Evolutionary conservation across 225 moss, liverwort and hornwort genomes (phyloP), one percentile per base, ranked within the genome.

Genomic region (Marchantia polymorpha): DNA sequence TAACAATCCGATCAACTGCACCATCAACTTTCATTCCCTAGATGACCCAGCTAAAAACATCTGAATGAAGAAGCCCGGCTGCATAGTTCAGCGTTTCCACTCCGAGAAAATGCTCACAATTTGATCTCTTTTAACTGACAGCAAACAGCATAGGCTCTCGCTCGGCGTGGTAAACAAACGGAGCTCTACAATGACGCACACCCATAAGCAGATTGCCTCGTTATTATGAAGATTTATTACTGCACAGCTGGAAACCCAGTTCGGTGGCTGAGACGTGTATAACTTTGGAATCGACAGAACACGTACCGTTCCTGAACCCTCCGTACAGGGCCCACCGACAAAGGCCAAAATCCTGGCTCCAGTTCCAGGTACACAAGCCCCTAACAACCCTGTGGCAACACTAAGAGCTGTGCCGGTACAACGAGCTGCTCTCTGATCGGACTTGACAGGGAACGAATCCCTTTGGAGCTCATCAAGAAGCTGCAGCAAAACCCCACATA

Each of bases 301-400:
- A 59, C 84, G 52, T 80, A 87, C 87, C 73, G 95, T 92, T 69
- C 97, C 97, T 20, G 95, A 91, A 77, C 97, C 97, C 74, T 93
- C 90, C 3, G 95, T 99, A 83, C 97, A 99, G 0, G 97, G 97
- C 22, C 97, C 97, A 13, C 97, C 97, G 22, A 99, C 93, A 64
- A 99, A 95, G 16, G 93, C 91, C 84, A 99, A 88, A 75, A 99
- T 99, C 74, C 97, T 90, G 84, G 97, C 97, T 77, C 97, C 97
- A 22, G 97, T 99, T 39, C 97, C 97, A 7, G 97, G 97, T 76
- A 99, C 95, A 76, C 97, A 99, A 39, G 97, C 91, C 31, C 97
- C 97, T 67, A 99, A 84, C 68, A 99, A 86, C 0, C 94, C 94
- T 78, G 95, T 88, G 27, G 97, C 95, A 61, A 99, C 95, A 53